Evolutionary conservation across 2,329 filamentous ascomycete genomes (phyloP), one percentile per base, ranked within the genome.

Genomic region (Immersiporthe knoxdaviesiana): DNA sequence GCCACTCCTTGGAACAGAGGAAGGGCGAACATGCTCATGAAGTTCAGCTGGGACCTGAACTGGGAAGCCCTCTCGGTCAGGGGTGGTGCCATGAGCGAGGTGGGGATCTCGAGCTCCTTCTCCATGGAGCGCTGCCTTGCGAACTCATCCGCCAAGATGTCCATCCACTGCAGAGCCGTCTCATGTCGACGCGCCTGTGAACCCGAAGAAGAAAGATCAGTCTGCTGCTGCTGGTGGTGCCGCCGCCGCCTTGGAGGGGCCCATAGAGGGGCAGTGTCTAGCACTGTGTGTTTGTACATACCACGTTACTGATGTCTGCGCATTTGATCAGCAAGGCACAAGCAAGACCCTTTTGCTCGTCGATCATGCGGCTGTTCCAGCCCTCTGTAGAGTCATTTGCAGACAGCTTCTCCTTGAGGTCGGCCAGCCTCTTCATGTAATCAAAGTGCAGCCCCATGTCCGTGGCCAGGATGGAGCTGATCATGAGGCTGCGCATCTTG

Each of bases 371-470:
- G 6, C 87, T 88, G 70, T 90, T 91, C 94, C 93, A 97, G 11
- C 87, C 87, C 68, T 93, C 89, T 5, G 88, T 87, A 63, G 84
- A 85, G 68, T 89, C 84, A 73, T 89, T 90, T 52, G 88, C 88
- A 54, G 89, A 85, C 14, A 97, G 84, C 77, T 92, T 94, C 71
- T 91, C 88, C 79, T 97, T 93, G 65, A 97, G 81, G 72, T 91
- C 90, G n/a, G 88, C 89, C 54, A 98, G 84, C 77, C 91, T 92
- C 76, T 91, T 90, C 94, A 98, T 98, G 79, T 97, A 99, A 75
- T 97, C 94, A 75, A 97, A 97, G 80, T 99, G 96, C 8, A 97
- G 82, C 10, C 94, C 94, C 96, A 99, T 99, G 76, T 99, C 96
- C 0, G 96, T 99, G 2, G 96, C 93, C 32, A 99, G 83, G 70